Base-by-base conservation (phyloP, 176 grass and related monocot genomes). In the Bonia amplexicaulis region DNA sequence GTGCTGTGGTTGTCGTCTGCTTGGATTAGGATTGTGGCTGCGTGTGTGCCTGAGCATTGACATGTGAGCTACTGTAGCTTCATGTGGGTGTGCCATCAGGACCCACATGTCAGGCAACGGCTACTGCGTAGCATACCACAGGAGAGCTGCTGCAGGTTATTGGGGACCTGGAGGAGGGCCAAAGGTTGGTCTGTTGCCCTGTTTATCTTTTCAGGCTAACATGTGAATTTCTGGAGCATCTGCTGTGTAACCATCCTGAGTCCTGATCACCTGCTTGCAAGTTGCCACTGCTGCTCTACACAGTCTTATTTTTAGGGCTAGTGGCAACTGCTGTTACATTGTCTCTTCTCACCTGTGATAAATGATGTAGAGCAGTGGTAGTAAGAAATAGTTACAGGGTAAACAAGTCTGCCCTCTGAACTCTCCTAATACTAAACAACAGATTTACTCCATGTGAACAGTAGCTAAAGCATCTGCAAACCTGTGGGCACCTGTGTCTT, bases 171-270 rank as follows among this genome's bases (percentile, higher is more conserved):
- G 37, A 66, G 22, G 33, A 40, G 40, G 87, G 46, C 73, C 80
- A 66, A 63, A 19, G 54, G 22, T 44, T 69, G 80, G 48, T 41
- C 20, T 44, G 80, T 62, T 31, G 46, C 25, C 17, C 65, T 84
- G 85, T 53, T 87, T 12, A 84, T 79, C 61, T 88, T 73, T 87
- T 69, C 74, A 84, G 85, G 40, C n/a, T 12, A 53, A 45, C 89
- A 90, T 87, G 89, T 90, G 89, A 80, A 29, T 62, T 74, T 78
- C 74, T 90, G 80, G 80, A 11, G n/a, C 80, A 54, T 25, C 80
- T 37, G 58, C 65, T 48, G 65, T 72, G 65, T 49, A 63, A 46
- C 44, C 71, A 33, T 33, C 31, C 31, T 33, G 31, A 33, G 44
- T 69, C 70, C 51, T 41, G 53, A 11, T 37, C 37, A 39, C 20